These are phyloP conservation scores for Aureobasidium sp. DNA, from an alignment of 2,329 filamentous ascomycete species.

Conservation along the genomic window DNA sequence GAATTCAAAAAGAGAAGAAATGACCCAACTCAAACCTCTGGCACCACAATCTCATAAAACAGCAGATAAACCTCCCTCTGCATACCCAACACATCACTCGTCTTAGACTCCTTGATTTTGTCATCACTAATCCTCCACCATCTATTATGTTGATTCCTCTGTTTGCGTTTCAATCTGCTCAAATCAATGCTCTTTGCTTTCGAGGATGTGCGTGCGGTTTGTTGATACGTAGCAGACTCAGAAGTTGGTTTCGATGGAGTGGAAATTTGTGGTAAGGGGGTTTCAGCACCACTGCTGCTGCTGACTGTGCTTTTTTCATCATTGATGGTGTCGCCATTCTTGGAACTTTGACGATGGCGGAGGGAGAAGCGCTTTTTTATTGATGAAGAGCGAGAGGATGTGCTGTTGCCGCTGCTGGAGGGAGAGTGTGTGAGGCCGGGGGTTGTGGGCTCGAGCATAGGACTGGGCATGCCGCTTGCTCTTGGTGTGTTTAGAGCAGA, in stretches of 20 bases:
- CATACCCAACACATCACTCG: slow-evolving; percentile 82
- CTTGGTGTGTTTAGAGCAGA: slow-evolving; percentile 42
- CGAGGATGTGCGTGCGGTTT: neutral
- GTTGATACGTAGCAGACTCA: neutral
- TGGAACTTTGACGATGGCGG: neutral
- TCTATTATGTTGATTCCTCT: slow-evolving; percentile 55
- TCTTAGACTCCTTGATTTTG: slow-evolving; percentile 91
- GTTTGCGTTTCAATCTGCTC: slow-evolving; percentile 9
- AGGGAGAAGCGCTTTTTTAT: neutral
- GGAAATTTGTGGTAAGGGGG: neutral
- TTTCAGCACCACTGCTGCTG: neutral
- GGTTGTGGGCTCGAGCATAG: slow-evolving; percentile 9
- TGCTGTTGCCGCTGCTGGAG: slow-evolving; percentile 7
- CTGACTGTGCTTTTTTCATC: neutral
- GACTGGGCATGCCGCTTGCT: slow-evolving; percentile 23
- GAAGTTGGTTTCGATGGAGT: neutral
- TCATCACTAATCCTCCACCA: slow-evolving; percentile 99
- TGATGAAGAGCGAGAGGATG: neutral
- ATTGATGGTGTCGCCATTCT: neutral
- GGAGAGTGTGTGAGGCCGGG: neutral
- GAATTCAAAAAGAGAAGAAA: neutral
- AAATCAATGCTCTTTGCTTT: slow-evolving; percentile 5
- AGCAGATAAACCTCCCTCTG: slow-evolving; percentile 92
- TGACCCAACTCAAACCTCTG: neutral
- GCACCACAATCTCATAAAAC: slow-evolving; percentile 77